Conservation (phyloP, 768 basidiomycete genomes). For the Mycena rebaudengoi region DNA sequence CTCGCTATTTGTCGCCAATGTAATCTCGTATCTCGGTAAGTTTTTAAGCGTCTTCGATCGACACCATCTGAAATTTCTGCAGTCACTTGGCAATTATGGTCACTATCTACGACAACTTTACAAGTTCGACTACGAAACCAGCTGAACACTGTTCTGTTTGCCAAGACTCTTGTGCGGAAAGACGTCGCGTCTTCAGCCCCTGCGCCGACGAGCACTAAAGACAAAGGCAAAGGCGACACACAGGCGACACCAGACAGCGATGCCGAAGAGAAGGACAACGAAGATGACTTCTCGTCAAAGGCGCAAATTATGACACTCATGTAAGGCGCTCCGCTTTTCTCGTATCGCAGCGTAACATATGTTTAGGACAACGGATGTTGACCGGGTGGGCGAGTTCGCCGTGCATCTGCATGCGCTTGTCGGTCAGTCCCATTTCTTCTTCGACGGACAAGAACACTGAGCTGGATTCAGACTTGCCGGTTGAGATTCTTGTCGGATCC, state of each 20-base stretch:
- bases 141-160: neutral
- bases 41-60: neutral
- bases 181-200: neutral
- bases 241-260: slow-evolving; percentile 17
- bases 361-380: slow-evolving; percentile 82
- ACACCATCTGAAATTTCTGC: neutral
- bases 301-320: slow-evolving; percentile 94
- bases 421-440: slow-evolving; percentile 49
- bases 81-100: slow-evolving; percentile 44
- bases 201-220: slow-evolving; percentile 25
- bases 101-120: neutral
- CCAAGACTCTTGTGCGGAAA: slow-evolving; percentile 1
- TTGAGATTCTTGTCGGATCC: slow-evolving; percentile 80
- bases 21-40: slow-evolving; percentile 53
- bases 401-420: slow-evolving; percentile 80
- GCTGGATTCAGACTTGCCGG: slow-evolving; percentile 25
- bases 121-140: neutral
- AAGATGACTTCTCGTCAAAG: slow-evolving; percentile 71
- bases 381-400: slow-evolving; percentile 84
- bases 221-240: slow-evolving; percentile 29
- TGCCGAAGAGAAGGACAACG: slow-evolving; percentile 48
- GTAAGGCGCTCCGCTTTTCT: neutral
- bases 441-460: neutral
- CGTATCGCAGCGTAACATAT: neutral
- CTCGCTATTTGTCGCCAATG: slow-evolving; percentile 57